These are phyloP conservation scores for Casaregolazyma suthepensis DNA, from an alignment of 1,139 yeast species.

Conservation along the genomic window DNA sequence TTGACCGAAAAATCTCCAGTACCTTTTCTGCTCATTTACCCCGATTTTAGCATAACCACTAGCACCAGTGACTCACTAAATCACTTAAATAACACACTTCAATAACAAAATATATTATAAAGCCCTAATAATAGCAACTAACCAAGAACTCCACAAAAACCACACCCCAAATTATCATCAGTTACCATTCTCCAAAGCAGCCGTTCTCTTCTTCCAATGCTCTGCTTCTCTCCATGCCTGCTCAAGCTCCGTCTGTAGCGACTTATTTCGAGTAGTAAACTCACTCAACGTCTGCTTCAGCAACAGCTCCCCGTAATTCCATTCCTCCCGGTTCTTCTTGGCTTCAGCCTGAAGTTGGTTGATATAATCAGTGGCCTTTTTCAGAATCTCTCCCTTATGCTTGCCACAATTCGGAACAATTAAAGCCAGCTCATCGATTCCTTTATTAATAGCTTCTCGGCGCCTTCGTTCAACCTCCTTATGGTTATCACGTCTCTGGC, in stretches of 20 bases:
- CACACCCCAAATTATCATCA: neutral
- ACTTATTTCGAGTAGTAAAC: constrained; percentile 68
- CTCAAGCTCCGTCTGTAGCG: constrained; percentile 71
- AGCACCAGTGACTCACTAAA: neutral
- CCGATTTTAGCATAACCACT: too few relatives aligned
- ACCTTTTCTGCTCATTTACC: too few relatives aligned
- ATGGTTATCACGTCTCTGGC: constrained; percentile 77
- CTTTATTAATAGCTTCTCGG: constrained; percentile 84
- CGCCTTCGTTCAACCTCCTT: constrained; percentile 97
- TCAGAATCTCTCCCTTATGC: constrained; percentile 84
- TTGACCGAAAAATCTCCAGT: neutral
- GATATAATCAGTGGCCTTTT: constrained; percentile 84
- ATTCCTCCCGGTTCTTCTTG: constrained; percentile 65
- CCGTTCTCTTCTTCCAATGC: constrained; percentile 54
- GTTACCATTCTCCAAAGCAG: constrained; percentile 6
- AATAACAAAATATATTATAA: neutral
- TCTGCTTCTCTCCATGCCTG: constrained; percentile 93
- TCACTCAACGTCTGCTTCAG: constrained; percentile 89
- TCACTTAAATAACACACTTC: neutral
- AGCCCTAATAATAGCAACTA: neutral
- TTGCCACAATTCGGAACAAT: constrained; percentile 84
- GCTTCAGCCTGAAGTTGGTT: constrained; percentile 75
- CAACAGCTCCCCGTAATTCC: constrained; percentile 86
- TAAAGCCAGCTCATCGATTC: constrained; percentile 77
- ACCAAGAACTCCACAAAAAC: neutral